Base-by-base conservation (phyloP, 257 asterid genomes). In the Cinchona pubescens region DNA sequence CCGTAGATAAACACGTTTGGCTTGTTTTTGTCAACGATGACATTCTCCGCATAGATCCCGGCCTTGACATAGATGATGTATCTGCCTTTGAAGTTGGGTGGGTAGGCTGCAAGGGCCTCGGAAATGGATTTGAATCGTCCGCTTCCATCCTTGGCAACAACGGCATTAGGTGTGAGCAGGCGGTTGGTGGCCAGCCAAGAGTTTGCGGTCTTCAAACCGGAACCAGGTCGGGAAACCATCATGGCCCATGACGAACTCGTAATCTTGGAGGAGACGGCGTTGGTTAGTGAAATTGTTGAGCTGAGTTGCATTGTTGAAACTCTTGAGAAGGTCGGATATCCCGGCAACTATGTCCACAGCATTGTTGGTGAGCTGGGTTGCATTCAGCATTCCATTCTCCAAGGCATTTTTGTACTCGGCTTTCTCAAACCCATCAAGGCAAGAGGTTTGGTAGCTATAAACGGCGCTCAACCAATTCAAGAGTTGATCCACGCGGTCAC, bases 121-220 rank as follows among this genome's bases (percentile, higher is more conserved):
- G 12, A 8, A 16, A 93, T 81, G 7, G 86, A 88, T 78, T 67
- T 90, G 74, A 73, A 90, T 15, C 78, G 76, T 1, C 96, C 97
- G 64, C 92, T 88, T 0, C 96, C 96, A 49, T 90, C 90, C 83
- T 85, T 78, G 49, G 96, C 88, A 14, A 92, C 97, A 38, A 87
- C 86, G 0, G 74, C 91, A 29, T 90, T 30, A 0, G 96, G 94
- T 35, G 8, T 51, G 3, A 76, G 27, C 5, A 11, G 60, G 2
- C 75, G 3, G 42, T 38, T 38, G 42, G 2, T 32, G 35, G 9
- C 66, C 71, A 7, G 25, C 85, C 71, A 91, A 58, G 0, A 92
- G 87, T 90, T 64, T 86, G 27, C 97, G 82, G n/a, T 89, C 96
- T 0, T 85, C 91, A 1, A 65, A 81, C 0, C 78, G 76, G 23